These are phyloP conservation scores for Passalora sequoiae DNA, from an alignment of 2,329 filamentous ascomycete genomes.

Conservation along the genomic window DNA sequence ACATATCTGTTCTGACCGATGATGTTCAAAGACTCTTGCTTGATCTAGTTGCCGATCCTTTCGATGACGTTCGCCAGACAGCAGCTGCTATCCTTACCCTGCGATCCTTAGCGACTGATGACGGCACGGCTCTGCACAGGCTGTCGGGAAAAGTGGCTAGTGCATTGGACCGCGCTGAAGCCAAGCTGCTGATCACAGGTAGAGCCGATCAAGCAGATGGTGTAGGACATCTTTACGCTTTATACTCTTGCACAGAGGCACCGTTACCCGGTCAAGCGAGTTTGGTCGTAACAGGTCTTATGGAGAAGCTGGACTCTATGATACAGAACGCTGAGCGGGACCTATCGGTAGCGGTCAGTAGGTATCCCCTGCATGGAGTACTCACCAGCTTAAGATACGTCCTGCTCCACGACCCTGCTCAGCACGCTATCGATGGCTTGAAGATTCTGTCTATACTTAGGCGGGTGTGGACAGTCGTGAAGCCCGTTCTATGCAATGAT, in stretches of 20 bases:
- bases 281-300: slow-evolving; percentile 53
- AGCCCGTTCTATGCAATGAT: slow-evolving; percentile 79
- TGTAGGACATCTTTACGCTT: slow-evolving; percentile 68
- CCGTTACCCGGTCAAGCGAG: neutral
- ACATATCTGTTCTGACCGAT: slow-evolving; percentile 41
- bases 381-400: slow-evolving; percentile 33
- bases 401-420: slow-evolving; percentile 1
- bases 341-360: slow-evolving; percentile 56
- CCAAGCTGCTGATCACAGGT: slow-evolving; percentile 63
- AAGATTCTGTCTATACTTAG: slow-evolving; percentile 42
- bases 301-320: slow-evolving; percentile 60
- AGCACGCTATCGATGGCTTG: slow-evolving; percentile 5
- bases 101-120: neutral
- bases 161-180: slow-evolving; percentile 39
- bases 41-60: slow-evolving; percentile 81
- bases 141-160: neutral
- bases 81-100: slow-evolving; percentile 43
- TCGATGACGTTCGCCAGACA: slow-evolving; percentile 75
- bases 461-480: slow-evolving; percentile 72
- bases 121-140: neutral
- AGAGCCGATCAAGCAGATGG: slow-evolving; percentile 91
- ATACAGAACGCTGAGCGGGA: slow-evolving; percentile 59
- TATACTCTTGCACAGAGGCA: slow-evolving; percentile 34
- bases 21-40: slow-evolving; percentile 58
- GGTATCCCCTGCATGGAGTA: slow-evolving; percentile 42